Evolutionary conservation across 345 rosid genomes (phyloP), one percentile per base, ranked within the genome.

Genomic region (Iberis pinnata): DNA sequence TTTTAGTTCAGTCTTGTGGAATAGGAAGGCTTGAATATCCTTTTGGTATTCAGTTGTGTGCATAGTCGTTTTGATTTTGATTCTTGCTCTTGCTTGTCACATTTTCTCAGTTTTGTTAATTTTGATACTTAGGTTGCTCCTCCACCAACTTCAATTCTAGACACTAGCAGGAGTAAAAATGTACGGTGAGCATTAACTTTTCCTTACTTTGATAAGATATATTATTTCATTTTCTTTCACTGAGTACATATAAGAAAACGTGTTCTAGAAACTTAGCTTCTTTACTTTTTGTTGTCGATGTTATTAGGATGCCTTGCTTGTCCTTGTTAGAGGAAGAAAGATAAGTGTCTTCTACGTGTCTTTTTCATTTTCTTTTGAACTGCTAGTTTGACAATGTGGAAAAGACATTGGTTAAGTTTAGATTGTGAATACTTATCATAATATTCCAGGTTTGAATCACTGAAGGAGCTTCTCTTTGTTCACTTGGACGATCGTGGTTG

Each of bases 401-500:
- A 17, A 53, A 45, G 24, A 42, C 40, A 33, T 18, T 11, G 15
- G 44, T 31, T 29, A 19, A 20, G 25, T 19, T 43, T 24, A n/a
- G n/a, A n/a, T n/a, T n/a, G n/a, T n/a, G n/a, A n/a, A n/a, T n/a
- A n/a, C n/a, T n/a, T n/a, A n/a, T n/a, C n/a, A n/a, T n/a, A n/a
- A n/a, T n/a, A n/a, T 70, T 74, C 5, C 68, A 90, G 96, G 89
- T 85, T 62, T 75, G 75, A 64, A 70, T 83, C 63, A 64, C 84
- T 10, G 88, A 76, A 4, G 93, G 78, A 47, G 76, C 82, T 70
- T 80, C 98, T 65, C 79, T 92, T 49, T 92, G 85, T 63, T 70
- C 80, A 20, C 88, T 92, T 64, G 73, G 94, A 50, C 90, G 97
- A 9, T 88, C 97, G 48, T 92, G 98, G 98, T 64, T 92, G 74